These are phyloP conservation scores for Buxus sempervirens DNA, from an alignment of 164 flowering plant species.

Conservation along the genomic window DNA sequence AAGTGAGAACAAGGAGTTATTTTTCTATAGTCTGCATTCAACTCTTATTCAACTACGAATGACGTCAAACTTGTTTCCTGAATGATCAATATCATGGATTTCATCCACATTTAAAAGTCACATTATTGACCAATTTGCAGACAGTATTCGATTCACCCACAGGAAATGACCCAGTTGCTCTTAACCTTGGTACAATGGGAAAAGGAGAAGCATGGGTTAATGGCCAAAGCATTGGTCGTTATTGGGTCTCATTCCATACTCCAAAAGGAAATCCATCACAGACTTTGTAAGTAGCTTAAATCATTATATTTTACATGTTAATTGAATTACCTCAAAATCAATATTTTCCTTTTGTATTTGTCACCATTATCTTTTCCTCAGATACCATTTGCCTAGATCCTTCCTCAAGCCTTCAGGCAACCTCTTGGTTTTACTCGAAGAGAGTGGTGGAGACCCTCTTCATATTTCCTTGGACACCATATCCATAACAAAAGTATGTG, in stretches of 20 bases:
- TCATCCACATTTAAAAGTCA: slow-evolving; percentile 1
- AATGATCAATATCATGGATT: too few species aligned
- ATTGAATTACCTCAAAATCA: neutral
- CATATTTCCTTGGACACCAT: slow-evolving; percentile 48
- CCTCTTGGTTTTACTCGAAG: slow-evolving; percentile 65
- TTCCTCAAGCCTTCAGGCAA: slow-evolving; percentile 61
- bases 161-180: slow-evolving; percentile 46
- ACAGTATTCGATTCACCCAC: slow-evolving; percentile 49
- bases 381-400: slow-evolving; percentile 77
- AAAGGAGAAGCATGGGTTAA: slow-evolving; percentile 85
- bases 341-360: neutral
- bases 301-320: neutral
- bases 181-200: slow-evolving; percentile 59
- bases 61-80: too few species aligned
- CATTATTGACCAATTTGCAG: slow-evolving; percentile 47
- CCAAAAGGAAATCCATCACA: slow-evolving; percentile 45
- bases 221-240: slow-evolving; percentile 72
- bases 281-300: slow-evolving; percentile 29
- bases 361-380: slow-evolving; percentile 6
- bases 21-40: too few species aligned
- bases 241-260: slow-evolving; percentile 58
- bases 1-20: too few species aligned
- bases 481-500: slow-evolving; percentile 35
- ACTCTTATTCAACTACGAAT: too few species aligned
- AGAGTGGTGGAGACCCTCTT: slow-evolving; percentile 58